phyloP scores from a whole-genome alignment of 2,329 filamentous ascomycete species.

The Dactylonectria estremocensis region DNA sequence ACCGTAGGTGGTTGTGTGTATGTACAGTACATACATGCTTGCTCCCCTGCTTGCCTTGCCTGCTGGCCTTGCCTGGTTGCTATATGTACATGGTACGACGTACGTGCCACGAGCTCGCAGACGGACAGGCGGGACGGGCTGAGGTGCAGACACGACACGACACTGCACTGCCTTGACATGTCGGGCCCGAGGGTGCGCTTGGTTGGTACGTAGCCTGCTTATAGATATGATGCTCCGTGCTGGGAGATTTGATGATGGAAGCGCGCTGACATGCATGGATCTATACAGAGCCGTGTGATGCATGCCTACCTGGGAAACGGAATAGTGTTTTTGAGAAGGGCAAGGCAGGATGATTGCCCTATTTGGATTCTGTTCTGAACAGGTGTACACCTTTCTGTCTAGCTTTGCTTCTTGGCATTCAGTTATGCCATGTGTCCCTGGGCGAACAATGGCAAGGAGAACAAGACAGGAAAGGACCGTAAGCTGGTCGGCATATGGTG shows the following conservation, averaged over 20 bases:
- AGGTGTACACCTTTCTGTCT: neutral
- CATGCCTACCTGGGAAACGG: slow-evolving; percentile 40
- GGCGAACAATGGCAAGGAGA: neutral
- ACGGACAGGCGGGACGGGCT: slow-evolving; percentile 24
- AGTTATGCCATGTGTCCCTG: neutral
- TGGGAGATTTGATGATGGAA: slow-evolving; percentile 28
- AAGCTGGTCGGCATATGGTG: slow-evolving; percentile 24
- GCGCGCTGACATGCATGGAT: slow-evolving; percentile 47
- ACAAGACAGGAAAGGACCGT: neutral
- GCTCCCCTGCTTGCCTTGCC: slow-evolving; percentile 11
- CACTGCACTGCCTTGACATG: slow-evolving; percentile 5
- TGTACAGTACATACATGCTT: slow-evolving; percentile 11
- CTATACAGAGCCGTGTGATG: slow-evolving; percentile 33
- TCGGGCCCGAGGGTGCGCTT: neutral
- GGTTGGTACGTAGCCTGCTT: neutral
- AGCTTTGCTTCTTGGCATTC: neutral
- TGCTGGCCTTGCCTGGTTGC: neutral
- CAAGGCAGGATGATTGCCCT: slow-evolving; percentile 11
- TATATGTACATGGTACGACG: slow-evolving; percentile 1
- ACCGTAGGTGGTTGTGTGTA: slow-evolving; percentile 15
- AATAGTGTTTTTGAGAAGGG: slow-evolving; percentile 33
- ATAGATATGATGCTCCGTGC: neutral
- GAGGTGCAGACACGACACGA: slow-evolving; percentile 28
- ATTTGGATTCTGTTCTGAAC: slow-evolving; percentile 24
- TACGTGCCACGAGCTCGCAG: slow-evolving; percentile 34